Evolutionary conservation across 331 rosid genomes (phyloP), one percentile per base, ranked within the genome.

Genomic region (Cucumis variabilis): DNA sequence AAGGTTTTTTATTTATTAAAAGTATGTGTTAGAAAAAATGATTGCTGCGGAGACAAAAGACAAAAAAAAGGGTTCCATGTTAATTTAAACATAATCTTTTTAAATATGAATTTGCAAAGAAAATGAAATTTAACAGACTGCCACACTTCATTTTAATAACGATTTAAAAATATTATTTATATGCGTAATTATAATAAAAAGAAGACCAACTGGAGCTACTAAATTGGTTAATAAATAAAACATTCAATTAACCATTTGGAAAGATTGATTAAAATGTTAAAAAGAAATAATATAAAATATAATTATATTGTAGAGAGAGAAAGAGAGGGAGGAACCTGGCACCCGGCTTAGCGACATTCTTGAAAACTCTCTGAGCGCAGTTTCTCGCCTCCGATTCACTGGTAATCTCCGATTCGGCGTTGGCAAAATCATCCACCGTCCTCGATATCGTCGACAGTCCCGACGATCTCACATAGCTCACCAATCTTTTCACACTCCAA

Each of bases 361-460:
- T 92, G 87, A 92, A 92, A 3, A 88, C 69, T 89, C 90, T 77
- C 14, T 86, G 90, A 76, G 92, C 94, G 33, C 88, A 85, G 81
- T 37, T 89, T 11, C 89, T 86, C 3, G 94, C 94, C 87, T 90
- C 94, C 92, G 91, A 89, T 72, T 92, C 94, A 20, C 91, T 92
- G 8, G 90, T 92, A 46, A 92, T 92, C 88, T 88, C 94, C 37
- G 94, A 92, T 62, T 90, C 92, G 6, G 90, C 86, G 10, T 79
- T 89, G 6, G 91, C 90, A n/a, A 92, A 92, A 88, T 88, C 92
- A 65, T 88, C 90, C 5, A 92, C 89, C 0, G 91, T 90, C 63
- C 88, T 88, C 21, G 94, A 88, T 60, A 92, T 90, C 55, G 91
- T 89, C 24, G 94, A 88, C 86, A 92, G 30, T 13, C 94, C 92